phyloP scores from a whole-genome alignment of 2,329 filamentous ascomycete species.

The Fusarium falciforme region DNA sequence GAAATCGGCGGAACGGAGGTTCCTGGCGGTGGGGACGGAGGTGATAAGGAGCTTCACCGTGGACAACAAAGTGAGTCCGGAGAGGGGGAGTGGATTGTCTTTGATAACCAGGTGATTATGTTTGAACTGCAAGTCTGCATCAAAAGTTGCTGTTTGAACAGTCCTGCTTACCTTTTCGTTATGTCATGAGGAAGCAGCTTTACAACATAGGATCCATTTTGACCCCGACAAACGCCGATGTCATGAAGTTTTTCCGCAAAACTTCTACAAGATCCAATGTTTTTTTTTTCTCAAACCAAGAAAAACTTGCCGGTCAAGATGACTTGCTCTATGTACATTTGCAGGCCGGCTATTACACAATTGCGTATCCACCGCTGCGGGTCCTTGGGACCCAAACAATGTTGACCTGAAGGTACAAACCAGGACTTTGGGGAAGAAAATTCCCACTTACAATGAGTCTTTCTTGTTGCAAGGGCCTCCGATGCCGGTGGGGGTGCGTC shows the following conservation, averaged over 20 bases:
- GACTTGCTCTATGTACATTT: conserved; percentile 3
- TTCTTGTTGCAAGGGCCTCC: conserved; percentile 11
- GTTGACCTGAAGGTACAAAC: neutral
- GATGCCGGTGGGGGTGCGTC: conserved; percentile 25
- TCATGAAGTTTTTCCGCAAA: conserved; percentile 26
- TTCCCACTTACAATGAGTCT: conserved; percentile 6
- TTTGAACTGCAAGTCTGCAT: neutral
- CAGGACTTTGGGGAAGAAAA: conserved; percentile 1
- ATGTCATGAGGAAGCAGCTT: conserved; percentile 30
- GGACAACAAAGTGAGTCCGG: neutral
- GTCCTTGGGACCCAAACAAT: conserved; percentile 1
- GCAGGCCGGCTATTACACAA: conserved; percentile 29
- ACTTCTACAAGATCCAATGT: neutral
- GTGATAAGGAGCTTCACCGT: conserved; percentile 10
- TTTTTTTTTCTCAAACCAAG: neutral
- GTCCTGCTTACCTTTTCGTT: conserved; percentile 14
- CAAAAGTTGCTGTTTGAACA: neutral
- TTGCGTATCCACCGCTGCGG: conserved; percentile 34
- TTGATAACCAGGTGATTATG: neutral
- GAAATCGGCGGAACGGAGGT: conserved; percentile 32
- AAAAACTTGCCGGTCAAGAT: neutral
- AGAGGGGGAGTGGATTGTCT: neutral
- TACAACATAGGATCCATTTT: conserved; percentile 28
- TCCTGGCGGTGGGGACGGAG: conserved; percentile 26
- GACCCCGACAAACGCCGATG: conserved; percentile 17